Evolutionary conservation across 257 asterid species (phyloP), one percentile per base, ranked within the genome.

Genomic region (Jaltomata sinuosa): DNA sequence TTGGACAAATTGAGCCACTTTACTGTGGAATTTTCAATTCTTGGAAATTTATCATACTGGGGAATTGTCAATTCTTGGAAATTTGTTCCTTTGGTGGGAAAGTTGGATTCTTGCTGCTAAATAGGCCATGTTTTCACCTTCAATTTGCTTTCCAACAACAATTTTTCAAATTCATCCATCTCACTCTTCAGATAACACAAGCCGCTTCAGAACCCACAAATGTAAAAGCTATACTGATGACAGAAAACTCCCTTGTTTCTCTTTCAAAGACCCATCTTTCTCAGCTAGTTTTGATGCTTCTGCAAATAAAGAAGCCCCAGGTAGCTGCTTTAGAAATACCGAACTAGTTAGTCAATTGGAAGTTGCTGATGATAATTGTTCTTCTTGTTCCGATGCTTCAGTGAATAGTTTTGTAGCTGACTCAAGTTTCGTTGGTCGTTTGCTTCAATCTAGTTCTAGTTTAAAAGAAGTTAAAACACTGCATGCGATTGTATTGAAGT

Each of bases 391-490:
- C 7, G 82, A 84, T 42, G 42, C 47, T 78, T 64, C 81, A 79
- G 85, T 85, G 9, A 77, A 34, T 65, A 77, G 34, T 64, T 84
- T 57, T 62, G 67, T 84, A 40, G 62, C 77, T 36, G 89, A 86
- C 85, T 85, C 93, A 79, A 71, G 40, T 67, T 59, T 86, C 11
- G 64, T 90, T 38, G 93, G 93, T 67, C 52, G 69, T 34, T 91
- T 91, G 92, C 87, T 94, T 82, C 99, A 91, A 83, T 88, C 93
- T 83, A 91, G 93, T 88, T 81, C 87, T 76, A 76, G 69, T 84
- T 64, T 85, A 49, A 84, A 83, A 36, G 94, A 91, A 83, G 55
- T 92, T 72, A 89, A 84, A 84, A 87, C 59, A 81, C 79, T 91
- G 10, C 98, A 95, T 83, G 92, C 89, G 12, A 25, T 88, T 74